phyloP scores from a whole-genome alignment of 208 protist species.

The Wallacemonas collosoma region DNA sequence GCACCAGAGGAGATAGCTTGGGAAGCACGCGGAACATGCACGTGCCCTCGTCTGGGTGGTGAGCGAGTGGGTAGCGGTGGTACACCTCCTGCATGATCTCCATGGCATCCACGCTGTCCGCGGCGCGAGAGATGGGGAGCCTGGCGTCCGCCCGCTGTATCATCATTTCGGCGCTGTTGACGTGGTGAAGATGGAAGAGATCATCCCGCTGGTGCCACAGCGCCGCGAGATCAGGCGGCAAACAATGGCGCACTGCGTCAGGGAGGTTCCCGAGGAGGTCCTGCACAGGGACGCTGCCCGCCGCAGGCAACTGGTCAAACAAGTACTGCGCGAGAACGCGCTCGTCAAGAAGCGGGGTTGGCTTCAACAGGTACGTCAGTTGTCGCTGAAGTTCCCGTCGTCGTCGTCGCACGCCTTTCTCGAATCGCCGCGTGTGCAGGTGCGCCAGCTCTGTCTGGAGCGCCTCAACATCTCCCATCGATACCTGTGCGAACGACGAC shows the following conservation, averaged over 20 bases:
- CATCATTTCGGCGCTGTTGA: conserved; percentile 28
- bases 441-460: conserved; percentile 33
- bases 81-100: conserved; percentile 80
- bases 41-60: conserved; percentile 59
- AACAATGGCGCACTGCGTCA: conserved; percentile 17
- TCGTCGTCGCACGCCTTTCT: conserved; percentile 36
- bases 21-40: conserved; percentile 55
- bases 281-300: conserved; percentile 23
- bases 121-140: conserved; percentile 23
- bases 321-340: conserved; percentile 69
- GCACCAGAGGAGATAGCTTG: conserved; percentile 39
- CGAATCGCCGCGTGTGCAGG: conserved; percentile 16
- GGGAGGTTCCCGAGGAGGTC: conserved; percentile 27
- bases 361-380: conserved; percentile 60
- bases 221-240: conserved; percentile 20
- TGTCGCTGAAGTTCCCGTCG: conserved; percentile 48
- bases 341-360: conserved; percentile 73
- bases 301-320: conserved; percentile 69
- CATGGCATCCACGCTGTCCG: conserved; percentile 37
- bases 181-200: conserved; percentile 30
- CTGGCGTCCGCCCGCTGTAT: conserved; percentile 78
- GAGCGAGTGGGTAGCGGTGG: conserved; percentile 47
- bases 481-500: conserved; percentile 30
- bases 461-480: conserved; percentile 24
- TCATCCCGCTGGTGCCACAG: conserved; percentile 20